These are phyloP conservation scores for Ilyonectria destructans DNA, from an alignment of 2,329 filamentous ascomycete genomes.

Conservation along the genomic window DNA sequence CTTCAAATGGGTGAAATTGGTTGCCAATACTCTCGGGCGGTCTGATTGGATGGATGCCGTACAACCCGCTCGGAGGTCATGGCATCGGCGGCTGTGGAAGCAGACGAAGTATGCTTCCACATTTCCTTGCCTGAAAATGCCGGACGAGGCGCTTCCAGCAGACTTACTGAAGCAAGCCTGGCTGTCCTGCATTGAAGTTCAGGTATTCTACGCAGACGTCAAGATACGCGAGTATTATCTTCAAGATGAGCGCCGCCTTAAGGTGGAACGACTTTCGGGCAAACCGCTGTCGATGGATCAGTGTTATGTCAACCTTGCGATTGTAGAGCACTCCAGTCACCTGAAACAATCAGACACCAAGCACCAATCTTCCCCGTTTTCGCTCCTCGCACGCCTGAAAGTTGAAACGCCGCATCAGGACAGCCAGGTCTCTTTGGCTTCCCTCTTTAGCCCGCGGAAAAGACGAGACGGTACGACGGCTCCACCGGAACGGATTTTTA, in stretches of 20 bases:
- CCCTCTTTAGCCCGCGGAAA: too few relatives aligned
- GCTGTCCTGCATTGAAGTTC: background rate
- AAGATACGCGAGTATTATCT: conserved; percentile 47
- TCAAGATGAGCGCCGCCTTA: conserved; percentile 38
- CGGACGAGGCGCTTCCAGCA: background rate
- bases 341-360: too few relatives aligned
- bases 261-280: conserved; percentile 56
- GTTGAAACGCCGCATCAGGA: conserved; percentile 5
- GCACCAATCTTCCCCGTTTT: conserved; percentile 21
- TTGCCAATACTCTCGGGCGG: background rate
- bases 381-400: conserved; percentile 18
- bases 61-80: background rate
- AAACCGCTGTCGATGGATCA: conserved; percentile 52
- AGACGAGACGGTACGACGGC: too few relatives aligned
- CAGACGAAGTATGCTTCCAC: background rate
- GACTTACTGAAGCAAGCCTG: background rate
- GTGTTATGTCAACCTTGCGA: conserved; percentile 60
- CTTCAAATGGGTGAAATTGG: background rate
- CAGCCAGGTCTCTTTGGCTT: conserved; percentile 38
- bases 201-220: conserved; percentile 13
- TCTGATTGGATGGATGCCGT: too few relatives aligned
- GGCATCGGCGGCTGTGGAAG: background rate
- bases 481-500: conserved; percentile 49
- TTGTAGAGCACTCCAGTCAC: conserved; percentile 28
- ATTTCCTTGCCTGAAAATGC: background rate